Evolutionary conservation across 257 asterid genomes (phyloP).

Genomic region (Dorcoceras hygrometricum): DNA sequence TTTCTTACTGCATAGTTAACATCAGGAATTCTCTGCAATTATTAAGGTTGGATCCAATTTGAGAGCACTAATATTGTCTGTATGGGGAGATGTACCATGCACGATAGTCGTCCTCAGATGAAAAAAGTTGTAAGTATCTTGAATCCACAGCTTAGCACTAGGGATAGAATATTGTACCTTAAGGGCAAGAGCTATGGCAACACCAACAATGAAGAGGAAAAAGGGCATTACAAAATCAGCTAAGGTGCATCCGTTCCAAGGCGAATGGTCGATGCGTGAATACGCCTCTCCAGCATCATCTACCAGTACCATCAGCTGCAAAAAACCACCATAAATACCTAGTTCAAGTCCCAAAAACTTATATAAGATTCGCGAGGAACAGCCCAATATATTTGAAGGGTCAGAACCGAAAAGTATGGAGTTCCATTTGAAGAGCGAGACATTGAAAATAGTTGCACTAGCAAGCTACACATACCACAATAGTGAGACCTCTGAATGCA

Average conservation of each 20-base stretch:
- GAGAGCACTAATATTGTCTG: background rate
- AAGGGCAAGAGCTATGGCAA: conserved; percentile 80
- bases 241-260: conserved; percentile 92
- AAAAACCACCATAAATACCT: too few species aligned
- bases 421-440: background rate
- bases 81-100: background rate
- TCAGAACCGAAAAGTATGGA: background rate
- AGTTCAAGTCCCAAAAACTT: background rate
- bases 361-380: background rate
- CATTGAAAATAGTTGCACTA: too few species aligned
- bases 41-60: background rate
- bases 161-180: conserved; percentile 41
- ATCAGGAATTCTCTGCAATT: conserved; percentile 56
- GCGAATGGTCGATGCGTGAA: conserved; percentile 77
- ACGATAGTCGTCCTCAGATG: background rate
- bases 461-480: conserved; percentile 46
- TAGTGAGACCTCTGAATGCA: conserved; percentile 80
- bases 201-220: conserved; percentile 89
- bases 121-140: too few species aligned
- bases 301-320: conserved; percentile 77
- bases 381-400: background rate
- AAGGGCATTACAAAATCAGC: conserved; percentile 92
- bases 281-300: conserved; percentile 81
- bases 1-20: conserved; percentile 45
- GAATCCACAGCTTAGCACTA: background rate